Evolutionary conservation across 148 eudicot species (phyloP).

Genomic region (Talinum fruticosum): DNA sequence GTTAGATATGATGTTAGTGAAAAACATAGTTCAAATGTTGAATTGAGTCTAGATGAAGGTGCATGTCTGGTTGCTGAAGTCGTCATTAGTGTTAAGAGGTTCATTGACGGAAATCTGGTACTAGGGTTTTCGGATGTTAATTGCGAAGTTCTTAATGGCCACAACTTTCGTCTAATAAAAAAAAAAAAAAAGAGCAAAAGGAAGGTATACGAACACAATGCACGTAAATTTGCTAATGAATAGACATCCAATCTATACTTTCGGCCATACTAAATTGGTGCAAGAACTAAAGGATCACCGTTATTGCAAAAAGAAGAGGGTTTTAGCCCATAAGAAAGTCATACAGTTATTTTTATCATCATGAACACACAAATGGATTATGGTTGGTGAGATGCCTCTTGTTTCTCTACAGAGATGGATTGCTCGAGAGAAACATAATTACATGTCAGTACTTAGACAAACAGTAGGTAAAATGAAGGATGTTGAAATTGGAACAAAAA

Average conservation of each 20-base stretch:
- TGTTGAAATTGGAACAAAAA: neutral
- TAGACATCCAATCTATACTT: neutral
- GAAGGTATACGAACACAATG: neutral
- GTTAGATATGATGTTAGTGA: too few relatives aligned
- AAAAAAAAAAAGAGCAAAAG: neutral
- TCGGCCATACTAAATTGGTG: neutral
- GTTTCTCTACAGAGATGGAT: neutral
- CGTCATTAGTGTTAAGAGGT: neutral
- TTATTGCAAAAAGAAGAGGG: neutral
- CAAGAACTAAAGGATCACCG: conserved; percentile 3
- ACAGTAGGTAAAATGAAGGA: neutral
- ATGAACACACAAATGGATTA: neutral
- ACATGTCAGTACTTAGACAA: neutral
- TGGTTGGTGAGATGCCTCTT: conserved; percentile 1
- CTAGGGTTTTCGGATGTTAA: neutral
- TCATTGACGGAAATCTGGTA: neutral
- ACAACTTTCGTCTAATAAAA: too few relatives aligned
- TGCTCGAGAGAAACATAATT: neutral
- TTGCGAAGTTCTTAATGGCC: neutral
- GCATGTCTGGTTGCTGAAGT: neutral
- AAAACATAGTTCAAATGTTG: too few relatives aligned
- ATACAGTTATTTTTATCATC: neutral
- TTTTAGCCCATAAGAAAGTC: neutral
- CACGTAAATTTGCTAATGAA: neutral
- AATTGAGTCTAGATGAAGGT: neutral